Evolutionary conservation across 768 basidiomycete species (phyloP).

Genomic region (Pleurotus djamor): DNA sequence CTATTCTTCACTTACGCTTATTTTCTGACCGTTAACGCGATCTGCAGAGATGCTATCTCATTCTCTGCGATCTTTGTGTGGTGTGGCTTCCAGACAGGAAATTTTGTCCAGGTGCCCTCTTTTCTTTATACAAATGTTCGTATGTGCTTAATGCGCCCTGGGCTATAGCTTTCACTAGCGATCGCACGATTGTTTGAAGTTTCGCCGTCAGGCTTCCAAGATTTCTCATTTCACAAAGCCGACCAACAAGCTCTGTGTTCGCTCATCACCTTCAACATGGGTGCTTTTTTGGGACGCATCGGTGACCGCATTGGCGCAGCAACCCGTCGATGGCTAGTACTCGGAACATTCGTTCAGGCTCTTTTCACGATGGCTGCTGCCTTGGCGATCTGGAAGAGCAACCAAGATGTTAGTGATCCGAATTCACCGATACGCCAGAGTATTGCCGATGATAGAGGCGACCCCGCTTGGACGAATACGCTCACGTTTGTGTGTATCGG

Average conservation of each 20-base stretch:
- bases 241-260: constrained; percentile 86
- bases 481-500: constrained; percentile 70
- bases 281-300: constrained; percentile 73
- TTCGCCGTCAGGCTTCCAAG: constrained; percentile 33
- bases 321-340: constrained; percentile 74
- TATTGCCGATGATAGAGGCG: constrained; percentile 49
- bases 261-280: constrained; percentile 67
- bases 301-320: constrained; percentile 77
- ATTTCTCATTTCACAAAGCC: constrained; percentile 70
- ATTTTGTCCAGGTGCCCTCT: constrained; percentile 57
- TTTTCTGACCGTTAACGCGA: background rate
- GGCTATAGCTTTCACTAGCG: constrained; percentile 67
- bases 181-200: constrained; percentile 74
- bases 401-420: constrained; percentile 25
- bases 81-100: constrained; percentile 86
- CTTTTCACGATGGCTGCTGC: constrained; percentile 75
- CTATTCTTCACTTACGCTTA: background rate
- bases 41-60: constrained; percentile 59
- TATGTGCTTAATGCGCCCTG: background rate
- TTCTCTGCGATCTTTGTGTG: constrained; percentile 83
- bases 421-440: constrained; percentile 19
- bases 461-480: constrained; percentile 70
- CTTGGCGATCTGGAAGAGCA: constrained; percentile 69
- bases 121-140: background rate
- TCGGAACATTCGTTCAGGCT: constrained; percentile 71